Percentiles rank a stretch among this genome's conserved stretches.
These are phyloP conservation scores for Malbranchea zuffiana DNA, from an alignment of 2,329 filamentous ascomycete species.

Conservation along the genomic window DNA sequence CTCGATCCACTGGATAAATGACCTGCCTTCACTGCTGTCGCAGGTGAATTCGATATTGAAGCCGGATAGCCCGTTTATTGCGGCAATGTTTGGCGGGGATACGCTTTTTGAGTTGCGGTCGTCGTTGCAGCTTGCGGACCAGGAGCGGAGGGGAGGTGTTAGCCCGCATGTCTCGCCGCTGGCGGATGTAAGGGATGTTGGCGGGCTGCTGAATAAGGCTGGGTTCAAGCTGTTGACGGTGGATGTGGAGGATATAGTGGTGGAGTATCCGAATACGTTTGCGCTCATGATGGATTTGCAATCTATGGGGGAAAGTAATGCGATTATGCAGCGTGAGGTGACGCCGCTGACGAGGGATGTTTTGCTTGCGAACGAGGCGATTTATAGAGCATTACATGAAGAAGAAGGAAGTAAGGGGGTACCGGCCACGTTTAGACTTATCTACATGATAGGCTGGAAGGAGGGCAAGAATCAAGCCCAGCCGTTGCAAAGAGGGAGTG, in stretches of 20 bases:
- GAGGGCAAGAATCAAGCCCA: slow-evolving; percentile 66
- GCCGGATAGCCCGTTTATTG: slow-evolving; percentile 83
- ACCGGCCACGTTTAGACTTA: slow-evolving; percentile 86
- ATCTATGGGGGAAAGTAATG: slow-evolving; percentile 92
- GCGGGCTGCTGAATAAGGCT: slow-evolving; percentile 71
- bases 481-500: slow-evolving; percentile 73
- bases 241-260: slow-evolving; percentile 92
- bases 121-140: slow-evolving; percentile 81
- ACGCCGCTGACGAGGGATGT: slow-evolving; percentile 71
- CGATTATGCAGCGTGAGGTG: slow-evolving; percentile 72
- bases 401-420: slow-evolving; percentile 56
- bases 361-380: slow-evolving; percentile 72
- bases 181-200: slow-evolving; percentile 83
- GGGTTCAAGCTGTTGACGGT: slow-evolving; percentile 95
- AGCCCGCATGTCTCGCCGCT: slow-evolving; percentile 82
- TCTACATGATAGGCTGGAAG: slow-evolving; percentile 99
- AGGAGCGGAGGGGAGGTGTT: slow-evolving; percentile 82
- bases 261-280: slow-evolving; percentile 85
- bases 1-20: slow-evolving; percentile 95
- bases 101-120: slow-evolving; percentile 88
- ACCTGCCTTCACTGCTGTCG: slow-evolving; percentile 71
- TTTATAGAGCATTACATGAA: slow-evolving; percentile 79
- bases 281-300: slow-evolving; percentile 88
- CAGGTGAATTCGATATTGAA: slow-evolving; percentile 82
- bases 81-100: slow-evolving; percentile 93